Evolutionary conservation across 148 eudicot genomes (phyloP).

Genomic region (Rhododendron griersonianum): DNA sequence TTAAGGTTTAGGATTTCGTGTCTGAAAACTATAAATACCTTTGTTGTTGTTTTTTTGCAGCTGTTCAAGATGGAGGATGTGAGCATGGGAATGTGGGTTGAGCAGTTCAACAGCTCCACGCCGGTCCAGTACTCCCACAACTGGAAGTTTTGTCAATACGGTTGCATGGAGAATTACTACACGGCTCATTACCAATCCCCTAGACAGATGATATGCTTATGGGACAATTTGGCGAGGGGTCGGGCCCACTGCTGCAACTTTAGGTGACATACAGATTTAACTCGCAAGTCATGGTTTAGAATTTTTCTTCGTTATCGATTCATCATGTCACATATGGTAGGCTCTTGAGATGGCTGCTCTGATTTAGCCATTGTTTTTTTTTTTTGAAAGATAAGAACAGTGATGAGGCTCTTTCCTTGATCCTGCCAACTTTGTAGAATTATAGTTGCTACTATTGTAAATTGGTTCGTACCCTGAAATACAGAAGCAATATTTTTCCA

Average conservation of each 20-base stretch:
- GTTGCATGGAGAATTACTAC: conserved; percentile 81
- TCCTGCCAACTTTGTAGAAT: background rate
- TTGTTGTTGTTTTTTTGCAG: conserved; percentile 31
- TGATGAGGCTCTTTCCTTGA: background rate
- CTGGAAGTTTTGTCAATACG: conserved; percentile 92
- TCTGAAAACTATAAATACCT: background rate
- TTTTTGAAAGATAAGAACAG: background rate
- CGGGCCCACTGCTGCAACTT: conserved; percentile 80
- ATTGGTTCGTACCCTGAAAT: background rate
- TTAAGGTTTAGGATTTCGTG: background rate
- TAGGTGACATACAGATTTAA: conserved; percentile 22
- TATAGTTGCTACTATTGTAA: background rate
- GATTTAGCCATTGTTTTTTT: background rate
- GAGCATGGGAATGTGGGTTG: conserved; percentile 99
- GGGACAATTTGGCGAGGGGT: conserved; percentile 74
- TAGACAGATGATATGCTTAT: conserved; percentile 79
- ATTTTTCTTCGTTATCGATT: background rate
- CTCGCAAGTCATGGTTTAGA: background rate
- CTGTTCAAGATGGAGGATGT: conserved; percentile 99
- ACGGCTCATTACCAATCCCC: conserved; percentile 98
- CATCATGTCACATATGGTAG: background rate
- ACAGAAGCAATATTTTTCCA: background rate
- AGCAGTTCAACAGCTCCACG: conserved; percentile 80
- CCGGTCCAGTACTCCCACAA: conserved; percentile 76
- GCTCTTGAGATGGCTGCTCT: background rate